Conservation (phyloP, 78 protist genomes). For the Pigoraptor vietnamica region DNA sequence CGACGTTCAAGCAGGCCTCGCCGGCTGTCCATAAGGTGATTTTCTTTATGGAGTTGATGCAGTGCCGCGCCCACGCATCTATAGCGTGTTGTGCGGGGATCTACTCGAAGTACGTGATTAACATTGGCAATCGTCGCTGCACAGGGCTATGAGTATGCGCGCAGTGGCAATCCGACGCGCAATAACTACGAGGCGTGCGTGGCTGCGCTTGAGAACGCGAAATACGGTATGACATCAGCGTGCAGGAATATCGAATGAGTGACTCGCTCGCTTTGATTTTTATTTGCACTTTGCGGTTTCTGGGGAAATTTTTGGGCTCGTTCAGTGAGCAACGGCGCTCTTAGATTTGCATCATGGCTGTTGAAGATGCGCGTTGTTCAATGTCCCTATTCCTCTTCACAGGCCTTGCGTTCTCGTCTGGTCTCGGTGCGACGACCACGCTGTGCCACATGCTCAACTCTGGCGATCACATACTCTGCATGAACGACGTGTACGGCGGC, state of each 20-base stretch:
- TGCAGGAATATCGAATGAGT: too few relatives aligned
- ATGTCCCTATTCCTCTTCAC: background rate
- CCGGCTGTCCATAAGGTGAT: conserved; percentile 57
- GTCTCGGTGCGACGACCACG: conserved; percentile 48
- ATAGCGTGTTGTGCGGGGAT: too few relatives aligned
- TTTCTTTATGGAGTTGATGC: too few relatives aligned
- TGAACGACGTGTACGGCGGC: conserved; percentile 72
- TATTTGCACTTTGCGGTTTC: background rate
- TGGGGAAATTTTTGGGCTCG: background rate
- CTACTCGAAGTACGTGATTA: background rate
- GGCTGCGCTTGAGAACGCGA: conserved; percentile 81
- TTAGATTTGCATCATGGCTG: too few relatives aligned
- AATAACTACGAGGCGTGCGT: conserved; percentile 71
- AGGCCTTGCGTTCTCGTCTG: conserved; percentile 70
- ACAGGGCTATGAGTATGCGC: conserved; percentile 79
- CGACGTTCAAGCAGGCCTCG: conserved; percentile 70
- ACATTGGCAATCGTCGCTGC: background rate
- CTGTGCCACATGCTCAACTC: background rate
- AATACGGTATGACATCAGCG: conserved; percentile 55
- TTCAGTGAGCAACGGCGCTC: background rate
- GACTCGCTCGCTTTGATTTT: background rate
- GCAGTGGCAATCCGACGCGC: conserved; percentile 96
- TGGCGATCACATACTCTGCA: conserved; percentile 61
- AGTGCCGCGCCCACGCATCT: too few relatives aligned
- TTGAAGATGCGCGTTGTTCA: background rate